phyloP scores from a whole-genome alignment of 179 eudicot genomes.

The Camellia oleifera region DNA sequence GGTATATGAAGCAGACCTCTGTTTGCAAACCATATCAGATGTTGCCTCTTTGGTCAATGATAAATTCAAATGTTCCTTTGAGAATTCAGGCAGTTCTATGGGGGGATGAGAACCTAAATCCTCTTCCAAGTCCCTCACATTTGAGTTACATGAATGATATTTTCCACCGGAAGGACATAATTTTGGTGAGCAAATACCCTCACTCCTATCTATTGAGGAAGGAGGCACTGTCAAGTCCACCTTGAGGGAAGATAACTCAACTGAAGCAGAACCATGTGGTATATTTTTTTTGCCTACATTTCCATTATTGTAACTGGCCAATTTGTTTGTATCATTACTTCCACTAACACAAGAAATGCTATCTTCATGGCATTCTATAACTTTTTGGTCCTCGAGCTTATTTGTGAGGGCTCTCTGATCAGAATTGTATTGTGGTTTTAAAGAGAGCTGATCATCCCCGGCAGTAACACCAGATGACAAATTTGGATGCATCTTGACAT shows the following conservation, averaged over 20 bases:
- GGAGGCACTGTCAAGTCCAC: constrained; percentile 12
- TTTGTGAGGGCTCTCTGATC: constrained; percentile 11
- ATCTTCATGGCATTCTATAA: constrained; percentile 32
- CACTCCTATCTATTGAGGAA: constrained; percentile 15
- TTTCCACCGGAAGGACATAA: constrained; percentile 14
- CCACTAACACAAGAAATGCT: constrained; percentile 27
- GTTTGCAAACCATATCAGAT: constrained; percentile 18
- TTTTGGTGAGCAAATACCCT: constrained; percentile 18
- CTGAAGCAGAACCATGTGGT: constrained; percentile 19
- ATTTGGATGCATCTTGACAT: constrained; percentile 30
- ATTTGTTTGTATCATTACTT: constrained; percentile 25
- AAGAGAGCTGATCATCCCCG: constrained; percentile 12
- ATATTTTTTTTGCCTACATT: constrained; percentile 22
- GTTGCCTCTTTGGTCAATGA: constrained; percentile 21
- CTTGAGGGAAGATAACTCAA: constrained; percentile 12
- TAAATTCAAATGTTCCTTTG: constrained; percentile 17
- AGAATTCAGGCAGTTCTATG: constrained; percentile 6
- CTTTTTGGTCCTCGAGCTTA: constrained; percentile 29
- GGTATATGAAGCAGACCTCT: constrained; percentile 11
- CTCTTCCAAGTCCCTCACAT: constrained; percentile 12
- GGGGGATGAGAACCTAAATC: constrained; percentile 10
- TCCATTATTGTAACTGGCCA: constrained; percentile 15
- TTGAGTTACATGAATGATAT: constrained; percentile 12
- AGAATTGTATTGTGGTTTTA: constrained; percentile 9
- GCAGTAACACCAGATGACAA: constrained; percentile 16